Evolutionary conservation across 2,329 filamentous ascomycete species (phyloP), one percentile per base, ranked within the genome.

Genomic region (Dryadomyces quercivorus): DNA sequence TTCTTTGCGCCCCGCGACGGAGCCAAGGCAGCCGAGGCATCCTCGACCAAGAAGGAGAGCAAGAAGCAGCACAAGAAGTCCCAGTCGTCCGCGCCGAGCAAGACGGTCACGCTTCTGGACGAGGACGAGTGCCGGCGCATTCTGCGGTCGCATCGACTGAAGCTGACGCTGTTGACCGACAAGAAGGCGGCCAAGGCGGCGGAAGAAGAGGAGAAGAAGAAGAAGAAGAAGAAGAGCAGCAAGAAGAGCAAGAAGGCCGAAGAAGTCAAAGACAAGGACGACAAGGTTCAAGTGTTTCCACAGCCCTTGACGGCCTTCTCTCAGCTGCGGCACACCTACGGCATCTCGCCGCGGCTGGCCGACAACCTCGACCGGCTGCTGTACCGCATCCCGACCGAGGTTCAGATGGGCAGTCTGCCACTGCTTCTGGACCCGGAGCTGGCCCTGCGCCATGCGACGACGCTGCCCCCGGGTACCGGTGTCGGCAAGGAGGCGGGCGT

Each of bases 301-400:
- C 85, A 88, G 59, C 92, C 93, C 1, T 72, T 98, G 60, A 79
- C 78, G 47, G 81, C 82, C 0, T 97, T 98, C 65, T 72, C 74
- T 45, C 82, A 93, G 62, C 72, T 98, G 56, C 77, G 81, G 42
- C 73, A 75, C 36, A 75, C 74, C 47, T 95, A 92, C 69, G 78
- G 77, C n/a, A 81, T 96, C 45, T 86, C 88, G 4, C 74, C 77
- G 44, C 77, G 83, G 45, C 70, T 98, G 47, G 81, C 82, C 2
- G 81, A 86, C 57, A 98, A 98, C 63, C 74, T 98, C 34, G 74
- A 80, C 15, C 77, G 80, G n/a, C 88, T 97, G 69, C 89, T 87
- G 12, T 98, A 95, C 66, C 81, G 78, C 40, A 74, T 90, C 55
- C 93, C 93, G 13, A 98, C 93, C 0, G 92, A 97, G 69, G 91